Evolutionary conservation across 2,329 filamentous ascomycete genomes (phyloP).

Genomic region (Tolypocladium tundrense): DNA sequence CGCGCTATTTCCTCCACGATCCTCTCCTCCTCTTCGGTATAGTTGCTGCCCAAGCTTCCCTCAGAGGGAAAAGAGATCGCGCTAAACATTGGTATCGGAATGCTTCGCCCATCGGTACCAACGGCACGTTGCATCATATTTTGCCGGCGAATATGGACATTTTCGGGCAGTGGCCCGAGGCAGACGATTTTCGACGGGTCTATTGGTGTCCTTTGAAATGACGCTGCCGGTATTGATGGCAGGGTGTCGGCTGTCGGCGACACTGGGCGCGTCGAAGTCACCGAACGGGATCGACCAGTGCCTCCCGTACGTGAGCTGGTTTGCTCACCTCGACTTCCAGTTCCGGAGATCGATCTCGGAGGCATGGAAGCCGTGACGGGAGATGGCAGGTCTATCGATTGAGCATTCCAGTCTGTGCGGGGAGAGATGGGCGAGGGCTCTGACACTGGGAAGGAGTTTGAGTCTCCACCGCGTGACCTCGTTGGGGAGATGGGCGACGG

Average conservation of each 20-base stretch:
- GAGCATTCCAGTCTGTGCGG: conserved; percentile 30
- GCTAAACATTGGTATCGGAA: conserved; percentile 1
- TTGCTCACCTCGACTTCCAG: conserved; percentile 6
- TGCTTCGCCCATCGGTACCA: conserved; percentile 2
- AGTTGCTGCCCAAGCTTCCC: conserved; percentile 44
- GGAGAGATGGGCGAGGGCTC: conserved; percentile 40
- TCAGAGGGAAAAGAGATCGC: conserved; percentile 10
- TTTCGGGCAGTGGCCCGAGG: conserved; percentile 42
- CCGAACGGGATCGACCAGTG: conserved; percentile 5
- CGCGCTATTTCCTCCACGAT: conserved; percentile 17
- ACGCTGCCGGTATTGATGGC: conserved; percentile 3
- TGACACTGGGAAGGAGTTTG: conserved; percentile 27
- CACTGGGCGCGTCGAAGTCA: not conserved
- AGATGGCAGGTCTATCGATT: conserved; percentile 28
- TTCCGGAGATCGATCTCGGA: conserved; percentile 10
- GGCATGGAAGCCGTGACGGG: conserved; percentile 25
- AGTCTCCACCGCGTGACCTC: conserved; percentile 10
- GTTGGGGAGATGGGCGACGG: conserved; percentile 9
- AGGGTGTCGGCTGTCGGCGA: not conserved
- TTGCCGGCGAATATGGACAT: conserved; percentile 22
- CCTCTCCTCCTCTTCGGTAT: conserved; percentile 41
- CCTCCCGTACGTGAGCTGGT: not conserved
- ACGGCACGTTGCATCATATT: conserved; percentile 5
- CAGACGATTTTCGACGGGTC: conserved; percentile 43
- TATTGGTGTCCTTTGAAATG: conserved; percentile 39